Evolutionary conservation across 257 asterid genomes (phyloP), one percentile per base, ranked within the genome.

Genomic region (Catharanthus roseus): DNA sequence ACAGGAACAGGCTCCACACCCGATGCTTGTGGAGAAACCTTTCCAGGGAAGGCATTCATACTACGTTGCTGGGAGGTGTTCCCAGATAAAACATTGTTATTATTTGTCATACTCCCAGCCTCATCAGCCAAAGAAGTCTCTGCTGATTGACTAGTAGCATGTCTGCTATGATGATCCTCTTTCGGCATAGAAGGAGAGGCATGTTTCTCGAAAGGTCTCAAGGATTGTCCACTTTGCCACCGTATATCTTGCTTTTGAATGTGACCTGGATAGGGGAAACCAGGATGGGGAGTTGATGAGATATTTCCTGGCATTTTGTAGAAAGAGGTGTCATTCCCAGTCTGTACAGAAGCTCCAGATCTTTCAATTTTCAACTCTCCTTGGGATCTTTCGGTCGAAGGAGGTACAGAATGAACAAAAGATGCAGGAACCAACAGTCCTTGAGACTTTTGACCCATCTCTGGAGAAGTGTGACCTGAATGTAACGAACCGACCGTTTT

Each of bases 191-290:
- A 66, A 70, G 51, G 53, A 33, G 86, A 77, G 60, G 81, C 53
- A 75, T 65, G 64, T 64, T 79, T 67, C 64, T 65, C 82, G 45
- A 78, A 77, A 39, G 84, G 75, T 80, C 81, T 77, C 21, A 81
- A 74, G 56, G 74, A 68, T 66, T 81, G 85, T 66, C 88, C 88
- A 74, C 89, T 75, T 65, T 71, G 77, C 75, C 83, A 73, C 55
- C 75, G 60, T 68, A 62, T 75, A 56, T 86, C 88, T 67, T 85
- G 84, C 77, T 74, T 77, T 76, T 84, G 89, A 77, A 82, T 77
- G 61, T 82, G 85, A 74, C 78, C 76, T n/a, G 78, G 31, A 69
- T 75, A 72, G 11, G 82, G 84, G 79, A 74, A 75, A 76, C 85
- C 88, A 79, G 91, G 81, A 80, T 74, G 72, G 65, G 72, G 75